Conservation (phyloP, 1,139 yeast genomes). For the Groenewaldozyma sp. region DNA sequence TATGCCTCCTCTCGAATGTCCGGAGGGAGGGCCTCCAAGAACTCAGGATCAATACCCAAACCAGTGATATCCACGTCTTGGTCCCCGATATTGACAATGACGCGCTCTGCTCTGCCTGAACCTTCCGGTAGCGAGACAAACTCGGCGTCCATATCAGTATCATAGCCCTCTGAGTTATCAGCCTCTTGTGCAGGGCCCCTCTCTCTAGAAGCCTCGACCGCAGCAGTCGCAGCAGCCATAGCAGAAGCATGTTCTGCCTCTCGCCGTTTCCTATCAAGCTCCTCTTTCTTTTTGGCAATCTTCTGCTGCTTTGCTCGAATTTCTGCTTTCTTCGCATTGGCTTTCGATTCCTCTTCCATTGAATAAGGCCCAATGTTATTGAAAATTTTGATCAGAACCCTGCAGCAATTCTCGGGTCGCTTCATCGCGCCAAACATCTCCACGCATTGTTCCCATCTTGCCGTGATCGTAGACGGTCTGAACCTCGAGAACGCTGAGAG, state of each 20-base stretch:
- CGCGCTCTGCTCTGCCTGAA: slow-evolving; percentile 34
- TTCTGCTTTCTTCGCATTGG: slow-evolving; percentile 25
- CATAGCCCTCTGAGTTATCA: slow-evolving; percentile 5
- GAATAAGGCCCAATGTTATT: slow-evolving; percentile 30
- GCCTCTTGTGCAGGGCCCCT: slow-evolving; percentile 13
- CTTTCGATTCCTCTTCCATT: slow-evolving; percentile 29
- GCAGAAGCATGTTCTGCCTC: no score
- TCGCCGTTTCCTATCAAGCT: slow-evolving; percentile 32
- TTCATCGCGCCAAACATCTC: slow-evolving; percentile 41
- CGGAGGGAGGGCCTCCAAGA: slow-evolving; percentile 82
- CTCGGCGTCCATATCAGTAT: slow-evolving; percentile 7
- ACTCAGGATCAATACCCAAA: slow-evolving; percentile 87
- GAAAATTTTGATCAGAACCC: slow-evolving; percentile 46
- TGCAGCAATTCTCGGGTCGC: slow-evolving; percentile 8
- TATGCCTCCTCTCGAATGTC: slow-evolving; percentile 91
- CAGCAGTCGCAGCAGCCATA: slow-evolving; percentile 20
- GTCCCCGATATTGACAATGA: slow-evolving; percentile 69
- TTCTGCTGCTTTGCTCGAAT: slow-evolving; percentile 10
- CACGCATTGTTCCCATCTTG: slow-evolving; percentile 62
- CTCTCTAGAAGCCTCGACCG: slow-evolving; percentile 13
- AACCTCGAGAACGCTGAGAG: slow-evolving; percentile 15
- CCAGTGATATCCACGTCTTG: slow-evolving; percentile 78
- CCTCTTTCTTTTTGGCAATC: slow-evolving; percentile 30
- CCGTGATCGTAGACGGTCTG: slow-evolving; percentile 46
- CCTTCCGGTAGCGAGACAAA: slow-evolving; percentile 10